Percentiles rank a stretch among this genome's conserved stretches.
Conservation (phyloP, 345 rosid species). For the Gossypium stocksii region DNA sequence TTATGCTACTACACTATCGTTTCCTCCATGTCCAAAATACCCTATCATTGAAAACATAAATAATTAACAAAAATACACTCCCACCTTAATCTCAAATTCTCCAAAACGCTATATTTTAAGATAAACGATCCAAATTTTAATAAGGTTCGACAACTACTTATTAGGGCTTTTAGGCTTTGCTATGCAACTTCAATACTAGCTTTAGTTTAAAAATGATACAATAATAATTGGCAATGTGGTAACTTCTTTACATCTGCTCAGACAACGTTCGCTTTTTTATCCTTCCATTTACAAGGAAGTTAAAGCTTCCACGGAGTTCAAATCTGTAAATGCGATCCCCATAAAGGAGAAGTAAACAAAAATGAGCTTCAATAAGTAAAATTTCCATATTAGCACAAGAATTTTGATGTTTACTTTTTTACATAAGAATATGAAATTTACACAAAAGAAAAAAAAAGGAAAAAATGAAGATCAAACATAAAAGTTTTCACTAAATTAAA, state of each 20-base stretch:
- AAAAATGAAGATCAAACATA: neutral
- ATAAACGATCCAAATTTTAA: neutral
- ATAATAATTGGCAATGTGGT: slow-evolving; percentile 2
- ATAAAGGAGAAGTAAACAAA: neutral
- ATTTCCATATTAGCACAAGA: neutral
- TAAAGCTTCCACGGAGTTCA: slow-evolving; percentile 33
- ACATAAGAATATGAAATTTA: neutral
- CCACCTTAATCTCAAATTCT: slow-evolving; percentile 9
- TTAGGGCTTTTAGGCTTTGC: slow-evolving; percentile 15
- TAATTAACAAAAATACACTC: neutral
- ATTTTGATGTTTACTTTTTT: neutral
- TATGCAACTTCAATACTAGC: slow-evolving; percentile 8
- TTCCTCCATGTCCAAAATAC: slow-evolving; percentile 23
- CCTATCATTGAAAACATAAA: neutral
- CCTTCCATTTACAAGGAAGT: slow-evolving; percentile 21
- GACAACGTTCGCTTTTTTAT: slow-evolving; percentile 7
- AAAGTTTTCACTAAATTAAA: slow-evolving; percentile 8
- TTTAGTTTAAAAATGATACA: neutral
- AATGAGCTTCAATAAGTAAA: neutral
- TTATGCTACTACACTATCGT: slow-evolving; percentile 22
- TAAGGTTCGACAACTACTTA: slow-evolving; percentile 14
- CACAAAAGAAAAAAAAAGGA: neutral
- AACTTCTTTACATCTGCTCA: slow-evolving; percentile 17
- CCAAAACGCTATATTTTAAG: slow-evolving; percentile 10
- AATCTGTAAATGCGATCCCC: slow-evolving; percentile 22